Base-by-base conservation (phyloP, 495 filamentous ascomycete species). In the Lichenothelia convexa region DNA sequence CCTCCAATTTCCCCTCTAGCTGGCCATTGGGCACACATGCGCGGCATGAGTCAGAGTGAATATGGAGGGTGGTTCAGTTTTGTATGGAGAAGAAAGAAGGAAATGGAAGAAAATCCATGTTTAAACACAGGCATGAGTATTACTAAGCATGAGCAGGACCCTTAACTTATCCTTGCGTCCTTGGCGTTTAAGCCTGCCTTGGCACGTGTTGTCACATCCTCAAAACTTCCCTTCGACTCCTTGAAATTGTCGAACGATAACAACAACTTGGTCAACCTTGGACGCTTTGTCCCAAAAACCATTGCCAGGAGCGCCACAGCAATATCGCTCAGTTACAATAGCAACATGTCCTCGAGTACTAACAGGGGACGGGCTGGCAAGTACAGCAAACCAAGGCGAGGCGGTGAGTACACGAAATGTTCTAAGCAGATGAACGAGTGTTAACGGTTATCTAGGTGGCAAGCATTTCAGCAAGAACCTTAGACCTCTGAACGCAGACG, bases 401-500 rank as follows among this genome's bases (percentile, higher is more conserved):
- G 89, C 64, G 83, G 85, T 86, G 63, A 45, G 71, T 55, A 42
- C 20, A 43, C 37, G 16, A 12, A 16, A 27, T 18, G 18, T 18
- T 38, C 35, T 20, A 21, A 27, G 17, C 5, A 12, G 13, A 23
- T 39, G 19, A 44, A 36, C 7, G 19, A 19, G 30, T 18, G 21
- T 40, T 56, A 35, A 46, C 29, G 16, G 23, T n/a, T 35, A 19
- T 11, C 30, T 37, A 93, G 87, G 86, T 38, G 89, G 87, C 46
- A 92, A 93, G 60, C 75, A 91, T 42, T 95, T 85, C 68, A 93
- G 86, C 42, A 75, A 78, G 26, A 77, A 93, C 53, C 71, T 94
- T 8, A 72, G 73, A 51, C 86, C 84, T 5, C 64, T 84, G 45
- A 84, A 91, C 46, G 77, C 75, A 34, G 80, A 94, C 54, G 85